These are phyloP conservation scores for Agaricales sp. DNA, from an alignment of 1,284 basidiomycete genomes.

Conservation along the genomic window DNA sequence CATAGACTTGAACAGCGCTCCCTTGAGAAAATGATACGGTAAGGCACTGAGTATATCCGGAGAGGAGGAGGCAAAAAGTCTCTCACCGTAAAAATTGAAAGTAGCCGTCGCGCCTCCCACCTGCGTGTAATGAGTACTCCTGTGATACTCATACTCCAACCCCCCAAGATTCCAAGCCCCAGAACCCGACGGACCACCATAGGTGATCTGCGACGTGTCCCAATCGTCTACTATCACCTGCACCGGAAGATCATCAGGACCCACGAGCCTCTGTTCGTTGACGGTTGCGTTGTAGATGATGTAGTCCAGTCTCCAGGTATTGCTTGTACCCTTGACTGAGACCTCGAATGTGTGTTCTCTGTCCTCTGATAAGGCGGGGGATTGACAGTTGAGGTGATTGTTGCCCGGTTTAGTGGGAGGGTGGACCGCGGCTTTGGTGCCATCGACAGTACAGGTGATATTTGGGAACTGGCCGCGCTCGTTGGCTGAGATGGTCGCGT, in stretches of 20 bases:
- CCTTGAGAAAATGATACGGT: background rate
- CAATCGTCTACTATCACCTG: background rate
- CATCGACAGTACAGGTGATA: background rate
- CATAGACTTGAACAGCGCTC: background rate
- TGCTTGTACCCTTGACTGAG: background rate
- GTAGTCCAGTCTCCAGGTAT: background rate
- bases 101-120: background rate
- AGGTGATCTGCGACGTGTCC: too few species aligned
- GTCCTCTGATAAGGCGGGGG: background rate
- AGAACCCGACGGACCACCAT: too few species aligned
- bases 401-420: background rate
- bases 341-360: background rate
- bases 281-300: background rate
- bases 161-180: background rate
- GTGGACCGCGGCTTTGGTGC: background rate
- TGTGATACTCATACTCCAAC: background rate
- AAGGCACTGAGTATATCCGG: background rate
- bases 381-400: background rate
- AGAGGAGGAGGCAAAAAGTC: too few species aligned
- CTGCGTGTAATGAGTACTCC: background rate
- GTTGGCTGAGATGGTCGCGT: too few species aligned
- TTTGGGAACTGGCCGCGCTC: too few species aligned
- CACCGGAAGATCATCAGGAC: background rate
- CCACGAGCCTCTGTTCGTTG: background rate
- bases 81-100: too few species aligned